Base-by-base conservation (phyloP, 1,284 basidiomycete species). In the Crepidotus sp. region DNA sequence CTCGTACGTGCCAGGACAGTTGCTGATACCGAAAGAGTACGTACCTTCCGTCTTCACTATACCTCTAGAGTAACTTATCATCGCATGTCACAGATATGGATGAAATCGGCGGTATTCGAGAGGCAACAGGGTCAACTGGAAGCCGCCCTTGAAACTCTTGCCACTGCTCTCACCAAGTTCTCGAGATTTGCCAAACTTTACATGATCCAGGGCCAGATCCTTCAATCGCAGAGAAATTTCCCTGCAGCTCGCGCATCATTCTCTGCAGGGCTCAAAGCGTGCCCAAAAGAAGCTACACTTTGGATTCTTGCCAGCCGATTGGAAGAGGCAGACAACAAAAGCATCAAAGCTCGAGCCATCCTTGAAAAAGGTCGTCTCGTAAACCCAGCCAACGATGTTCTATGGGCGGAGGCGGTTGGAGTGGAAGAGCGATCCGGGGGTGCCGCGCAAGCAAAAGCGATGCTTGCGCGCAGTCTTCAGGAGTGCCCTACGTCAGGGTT, bases 91-190 rank as follows among this genome's bases (percentile, higher is more conserved):
- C 48, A 93, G 90, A 94, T 96, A 44, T 98, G 95, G 95, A 90
- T 98, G 87, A 98, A 98, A 63, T 92, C 88, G 4, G 93, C 88
- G 1, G 86, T 92, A 0, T 92, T 98, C 54, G 93, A 97, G 60
- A 77, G 94, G 3, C 86, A 95, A 58, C 84, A 94, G 59, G 85
- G 84, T 1, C 75, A 82, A 48, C 66, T 77, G 4, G 72, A 77
- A n/a, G 73, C 72, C 4, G 91, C 93, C 0, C 71, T 97, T 6
- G 68, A 77, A 51, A 84, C 84, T 0, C 71, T 92, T 10, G 70
- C 77, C n/a, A 67, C 76, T 13, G 93, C 87, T 0, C 70, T 95
- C 26, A 62, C 63, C 42, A 90, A 84, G 58, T 97, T 90, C 71
- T 85, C 92, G 0, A 74, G 76, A 47, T 93, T 87, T 57, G 76